phyloP scores from a whole-genome alignment of 2,329 filamentous ascomycete species.

The Colletotrichum eleusines region DNA sequence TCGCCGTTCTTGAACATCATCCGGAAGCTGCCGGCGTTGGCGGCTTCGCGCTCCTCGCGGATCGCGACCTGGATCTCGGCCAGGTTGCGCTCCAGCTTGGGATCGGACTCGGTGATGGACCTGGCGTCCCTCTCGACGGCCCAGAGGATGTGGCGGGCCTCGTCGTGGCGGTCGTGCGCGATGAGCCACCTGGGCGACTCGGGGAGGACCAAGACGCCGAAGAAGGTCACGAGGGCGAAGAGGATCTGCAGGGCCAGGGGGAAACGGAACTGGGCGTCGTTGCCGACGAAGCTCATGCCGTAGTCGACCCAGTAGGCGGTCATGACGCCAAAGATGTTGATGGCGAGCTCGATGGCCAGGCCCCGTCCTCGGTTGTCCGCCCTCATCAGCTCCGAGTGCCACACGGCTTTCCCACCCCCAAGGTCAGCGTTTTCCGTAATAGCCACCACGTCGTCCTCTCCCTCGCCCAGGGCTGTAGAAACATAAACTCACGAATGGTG shows the following conservation, averaged over 20 bases:
- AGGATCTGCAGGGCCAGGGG: slow-evolving; percentile 59
- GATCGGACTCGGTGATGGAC: slow-evolving; percentile 46
- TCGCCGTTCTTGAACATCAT: slow-evolving; percentile 56
- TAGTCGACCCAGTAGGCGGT: slow-evolving; percentile 54
- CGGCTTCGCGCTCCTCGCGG: slow-evolving; percentile 55
- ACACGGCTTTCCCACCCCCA: slow-evolving; percentile 47
- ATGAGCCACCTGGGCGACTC: slow-evolving; percentile 61
- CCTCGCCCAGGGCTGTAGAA: too few relatives aligned
- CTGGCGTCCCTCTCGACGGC: slow-evolving; percentile 48
- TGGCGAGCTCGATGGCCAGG: slow-evolving; percentile 49
- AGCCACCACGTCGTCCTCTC: too few relatives aligned
- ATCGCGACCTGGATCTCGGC: slow-evolving; percentile 55
- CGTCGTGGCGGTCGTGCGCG: slow-evolving; percentile 61
- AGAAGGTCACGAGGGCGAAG: slow-evolving; percentile 54
- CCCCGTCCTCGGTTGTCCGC: slow-evolving; percentile 53
- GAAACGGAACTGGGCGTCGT: slow-evolving; percentile 57
- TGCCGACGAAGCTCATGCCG: slow-evolving; percentile 52
- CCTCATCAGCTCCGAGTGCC: slow-evolving; percentile 58
- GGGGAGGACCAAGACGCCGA: slow-evolving; percentile 52
- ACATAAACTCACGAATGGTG: slow-evolving; percentile 52
- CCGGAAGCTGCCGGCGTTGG: slow-evolving; percentile 49
- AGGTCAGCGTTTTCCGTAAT: neutral
- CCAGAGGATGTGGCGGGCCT: slow-evolving; percentile 53
- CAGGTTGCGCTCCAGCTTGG: slow-evolving; percentile 47
- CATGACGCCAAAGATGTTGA: slow-evolving; percentile 55